A percentile compares a stretch with the other conserved stretches of the same genome.
phyloP scores from a whole-genome alignment of 441 rosid genomes.

The Bocquillonia castaneifolia region DNA sequence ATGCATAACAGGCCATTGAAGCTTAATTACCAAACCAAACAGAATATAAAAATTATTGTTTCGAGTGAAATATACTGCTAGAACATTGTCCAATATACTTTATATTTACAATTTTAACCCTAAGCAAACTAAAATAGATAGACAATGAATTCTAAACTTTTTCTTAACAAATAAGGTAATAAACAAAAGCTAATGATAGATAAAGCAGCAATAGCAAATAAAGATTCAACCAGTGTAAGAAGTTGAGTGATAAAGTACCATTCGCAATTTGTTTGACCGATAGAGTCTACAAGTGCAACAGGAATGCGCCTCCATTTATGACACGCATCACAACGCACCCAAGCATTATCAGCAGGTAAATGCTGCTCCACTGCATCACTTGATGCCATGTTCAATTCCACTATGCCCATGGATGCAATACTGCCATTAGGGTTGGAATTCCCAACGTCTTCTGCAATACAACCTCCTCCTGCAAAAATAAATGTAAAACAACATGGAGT shows the following conservation, averaged over 20 bases:
- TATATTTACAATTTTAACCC: neutral
- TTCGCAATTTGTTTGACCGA: slow-evolving; percentile 61
- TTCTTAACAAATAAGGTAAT: neutral
- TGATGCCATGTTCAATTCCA: slow-evolving; percentile 36
- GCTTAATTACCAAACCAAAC: neutral
- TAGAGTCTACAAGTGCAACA: slow-evolving; percentile 54
- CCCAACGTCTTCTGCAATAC: slow-evolving; percentile 30
- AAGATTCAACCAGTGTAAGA: neutral
- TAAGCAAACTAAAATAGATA: neutral
- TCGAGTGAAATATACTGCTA: neutral
- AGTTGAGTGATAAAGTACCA: slow-evolving; percentile 50
- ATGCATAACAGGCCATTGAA: neutral
- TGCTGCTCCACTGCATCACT: slow-evolving; percentile 36
- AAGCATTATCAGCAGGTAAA: slow-evolving; percentile 53
- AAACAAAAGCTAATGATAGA: neutral
- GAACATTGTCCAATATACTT: neutral
- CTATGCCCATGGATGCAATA: slow-evolving; percentile 29
- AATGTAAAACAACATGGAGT: slow-evolving; percentile 17
- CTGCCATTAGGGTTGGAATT: slow-evolving; percentile 27
- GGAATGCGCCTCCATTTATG: slow-evolving; percentile 92
- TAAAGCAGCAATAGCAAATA: neutral
- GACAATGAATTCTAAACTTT: neutral
- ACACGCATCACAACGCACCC: slow-evolving; percentile 95
- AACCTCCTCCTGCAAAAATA: slow-evolving; percentile 39
- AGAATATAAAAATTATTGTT: neutral